A percentile compares a stretch with the other conserved stretches of the same genome.
Evolutionary conservation across 1,139 yeast species (phyloP).

Genomic region (Geotrichum fermentans): DNA sequence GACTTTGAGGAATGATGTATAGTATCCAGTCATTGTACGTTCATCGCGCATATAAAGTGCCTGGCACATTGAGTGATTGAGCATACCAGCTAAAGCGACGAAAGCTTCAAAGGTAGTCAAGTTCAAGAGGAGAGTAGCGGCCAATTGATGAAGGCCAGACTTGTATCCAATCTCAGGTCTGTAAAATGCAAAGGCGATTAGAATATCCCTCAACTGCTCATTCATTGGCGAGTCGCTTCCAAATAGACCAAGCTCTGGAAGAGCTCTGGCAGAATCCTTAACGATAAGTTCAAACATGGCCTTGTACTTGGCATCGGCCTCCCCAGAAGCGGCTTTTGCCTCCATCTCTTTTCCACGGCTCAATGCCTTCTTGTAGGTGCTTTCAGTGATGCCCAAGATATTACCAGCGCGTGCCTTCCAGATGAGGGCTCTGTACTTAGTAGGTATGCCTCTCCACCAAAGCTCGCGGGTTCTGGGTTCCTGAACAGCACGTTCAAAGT

Average conservation of each 20-base stretch:
- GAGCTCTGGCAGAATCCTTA: conserved; percentile 37
- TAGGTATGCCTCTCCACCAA: conserved; percentile 67
- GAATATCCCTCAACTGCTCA: conserved; percentile 34
- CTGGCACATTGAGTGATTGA: conserved; percentile 36
- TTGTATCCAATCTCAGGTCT: conserved; percentile 33
- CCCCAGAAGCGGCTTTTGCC: conserved; percentile 18
- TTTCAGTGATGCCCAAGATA: conserved; percentile 29
- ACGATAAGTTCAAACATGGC: conserved; percentile 25
- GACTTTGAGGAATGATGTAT: conserved; percentile 46
- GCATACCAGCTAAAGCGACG: conserved; percentile 44
- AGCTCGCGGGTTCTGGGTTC: conserved; percentile 47
- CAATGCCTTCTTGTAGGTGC: conserved; percentile 26
- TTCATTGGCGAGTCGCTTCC: conserved; percentile 39
- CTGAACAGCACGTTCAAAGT: conserved; percentile 36
- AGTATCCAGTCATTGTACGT: conserved; percentile 33
- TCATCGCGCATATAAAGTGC: conserved; percentile 32
- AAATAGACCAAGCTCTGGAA: conserved; percentile 46
- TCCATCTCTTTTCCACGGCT: conserved; percentile 25
- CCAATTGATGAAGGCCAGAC: conserved; percentile 32
- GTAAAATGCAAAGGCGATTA: conserved; percentile 36
- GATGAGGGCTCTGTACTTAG: conserved; percentile 43
- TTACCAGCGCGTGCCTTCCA: conserved; percentile 52
- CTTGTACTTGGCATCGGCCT: neutral
- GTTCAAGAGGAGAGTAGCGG: conserved; percentile 44
- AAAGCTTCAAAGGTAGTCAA: conserved; percentile 43